Evolutionary conservation across 2,329 filamentous ascomycete species (phyloP), one percentile per base, ranked within the genome.

Genomic region (Penicillium janthinellum): DNA sequence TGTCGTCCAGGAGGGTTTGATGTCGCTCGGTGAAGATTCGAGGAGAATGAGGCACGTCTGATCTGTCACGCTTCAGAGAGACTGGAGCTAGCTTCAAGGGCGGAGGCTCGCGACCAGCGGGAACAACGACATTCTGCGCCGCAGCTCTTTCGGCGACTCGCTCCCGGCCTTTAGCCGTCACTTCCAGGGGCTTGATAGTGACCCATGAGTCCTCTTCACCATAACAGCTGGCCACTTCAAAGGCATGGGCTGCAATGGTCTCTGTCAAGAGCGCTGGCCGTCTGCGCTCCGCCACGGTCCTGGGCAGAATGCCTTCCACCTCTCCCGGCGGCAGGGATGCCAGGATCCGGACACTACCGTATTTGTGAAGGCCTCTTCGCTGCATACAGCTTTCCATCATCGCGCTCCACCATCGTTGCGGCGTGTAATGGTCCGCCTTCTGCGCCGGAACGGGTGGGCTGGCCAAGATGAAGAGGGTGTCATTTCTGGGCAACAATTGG

Each of bases 261-360:
- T 92, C 88, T 1, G 84, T 79, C 54, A 89, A 81, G 4, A 90
- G 71, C 4, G 84, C 81, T 22, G 81, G 72, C 48, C 86, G 87
- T 44, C 76, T 82, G n/a, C 88, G 84, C 1, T 79, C 74, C 37
- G 79, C 74, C 2, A 90, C 70, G 1, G 79, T 77, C 54, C 84
- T 84, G 0, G 93, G 89, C 7, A 96, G 59, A 0, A 91, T 65
- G 1, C 73, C 62, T 6, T 75, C 68, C 64, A 86, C 86, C 57
- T 91, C 88, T 0, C 84, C 79, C 45, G 88, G 80, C 1, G 84
- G 82, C 3, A 88, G 70, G 88, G 92, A 93, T 41, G 93, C 72
- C 0, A 98, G 82, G 80, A 94, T 88, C 51, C 92, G 87, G 3
- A 96, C 88, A 17, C 88, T 83, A 3, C 94, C 94, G 71, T 92